Conservation (phyloP, 1,284 basidiomycete species). For the Tilletia indica region DNA sequence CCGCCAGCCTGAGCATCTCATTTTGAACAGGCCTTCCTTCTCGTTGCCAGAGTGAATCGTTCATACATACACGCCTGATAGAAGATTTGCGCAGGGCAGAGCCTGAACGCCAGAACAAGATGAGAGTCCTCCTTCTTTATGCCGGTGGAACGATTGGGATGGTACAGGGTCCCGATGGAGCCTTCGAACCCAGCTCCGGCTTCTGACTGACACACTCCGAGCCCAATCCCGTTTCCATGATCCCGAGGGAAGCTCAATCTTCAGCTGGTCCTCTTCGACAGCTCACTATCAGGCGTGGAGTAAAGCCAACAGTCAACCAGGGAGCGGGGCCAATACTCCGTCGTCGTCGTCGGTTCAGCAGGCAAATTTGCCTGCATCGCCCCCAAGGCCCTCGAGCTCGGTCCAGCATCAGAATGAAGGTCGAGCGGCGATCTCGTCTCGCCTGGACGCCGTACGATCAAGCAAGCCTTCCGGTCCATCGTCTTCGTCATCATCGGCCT, state of each 20-base stretch:
- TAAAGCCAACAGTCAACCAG: conserved; percentile 8
- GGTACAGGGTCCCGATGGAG: conserved; percentile 59
- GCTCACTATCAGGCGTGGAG: conserved; percentile 45
- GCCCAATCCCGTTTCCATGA: conserved; percentile 82
- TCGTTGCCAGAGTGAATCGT: no score
- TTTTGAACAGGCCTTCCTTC: no score
- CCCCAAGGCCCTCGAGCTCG: neutral
- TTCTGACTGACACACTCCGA: conserved; percentile 74
- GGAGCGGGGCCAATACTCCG: neutral
- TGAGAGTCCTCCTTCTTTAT: neutral
- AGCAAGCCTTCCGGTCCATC: neutral
- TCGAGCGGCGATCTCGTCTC: no score
- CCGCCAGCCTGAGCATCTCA: no score
- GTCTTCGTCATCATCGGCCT: neutral
- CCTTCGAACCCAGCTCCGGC: conserved; percentile 82
- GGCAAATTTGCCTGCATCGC: neutral
- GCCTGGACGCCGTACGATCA: no score
- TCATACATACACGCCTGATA: no score
- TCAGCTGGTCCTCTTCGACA: conserved; percentile 47
- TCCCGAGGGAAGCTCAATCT: conserved; percentile 59
- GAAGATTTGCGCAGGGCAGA: no score
- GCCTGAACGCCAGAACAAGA: neutral
- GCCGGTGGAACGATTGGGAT: conserved; percentile 66
- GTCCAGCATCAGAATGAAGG: neutral
- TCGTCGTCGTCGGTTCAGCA: neutral